phyloP scores from a whole-genome alignment of 2,329 filamentous ascomycete genomes.

The Metarhizium rileyi region DNA sequence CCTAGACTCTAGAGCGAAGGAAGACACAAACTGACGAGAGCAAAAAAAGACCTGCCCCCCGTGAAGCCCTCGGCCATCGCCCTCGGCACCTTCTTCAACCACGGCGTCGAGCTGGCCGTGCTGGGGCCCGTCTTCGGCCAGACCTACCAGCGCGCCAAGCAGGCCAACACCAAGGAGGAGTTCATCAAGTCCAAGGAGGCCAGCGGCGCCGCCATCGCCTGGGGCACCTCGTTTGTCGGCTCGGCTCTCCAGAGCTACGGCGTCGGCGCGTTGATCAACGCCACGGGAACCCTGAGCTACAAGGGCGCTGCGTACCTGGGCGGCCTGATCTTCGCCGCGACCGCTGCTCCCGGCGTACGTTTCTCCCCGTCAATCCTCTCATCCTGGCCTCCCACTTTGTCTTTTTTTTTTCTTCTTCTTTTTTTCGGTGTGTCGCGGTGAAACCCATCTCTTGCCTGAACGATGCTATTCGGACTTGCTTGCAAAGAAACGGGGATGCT shows the following conservation, averaged over 20 bases:
- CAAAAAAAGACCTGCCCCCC: conserved; percentile 54
- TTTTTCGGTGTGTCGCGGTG: conserved; percentile 7
- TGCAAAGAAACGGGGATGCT: no score
- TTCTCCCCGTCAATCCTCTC: background rate
- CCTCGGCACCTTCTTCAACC: conserved; percentile 91
- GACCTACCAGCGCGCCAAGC: conserved; percentile 86
- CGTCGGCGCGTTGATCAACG: conserved; percentile 84
- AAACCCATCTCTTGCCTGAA: no score
- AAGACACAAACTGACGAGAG: no score
- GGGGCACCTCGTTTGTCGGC: conserved; percentile 82
- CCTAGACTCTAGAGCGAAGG: no score
- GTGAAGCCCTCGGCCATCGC: conserved; percentile 98
- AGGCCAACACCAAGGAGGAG: conserved; percentile 90
- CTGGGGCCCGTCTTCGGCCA: conserved; percentile 86
- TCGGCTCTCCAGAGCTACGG: conserved; percentile 85
- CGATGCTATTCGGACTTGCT: no score
- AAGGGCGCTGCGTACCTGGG: conserved; percentile 96
- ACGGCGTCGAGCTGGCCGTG: conserved; percentile 79
- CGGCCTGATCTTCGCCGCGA: conserved; percentile 82
- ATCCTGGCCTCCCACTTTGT: no score
- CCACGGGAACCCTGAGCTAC: conserved; percentile 89
- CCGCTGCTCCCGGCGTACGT: conserved; percentile 72
- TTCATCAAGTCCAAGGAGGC: conserved; percentile 92
- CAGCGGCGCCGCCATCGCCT: conserved; percentile 74
- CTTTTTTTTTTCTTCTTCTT: background rate